These are phyloP conservation scores for Megacollybia marginata DNA, from an alignment of 768 basidiomycete species.

Conservation along the genomic window DNA sequence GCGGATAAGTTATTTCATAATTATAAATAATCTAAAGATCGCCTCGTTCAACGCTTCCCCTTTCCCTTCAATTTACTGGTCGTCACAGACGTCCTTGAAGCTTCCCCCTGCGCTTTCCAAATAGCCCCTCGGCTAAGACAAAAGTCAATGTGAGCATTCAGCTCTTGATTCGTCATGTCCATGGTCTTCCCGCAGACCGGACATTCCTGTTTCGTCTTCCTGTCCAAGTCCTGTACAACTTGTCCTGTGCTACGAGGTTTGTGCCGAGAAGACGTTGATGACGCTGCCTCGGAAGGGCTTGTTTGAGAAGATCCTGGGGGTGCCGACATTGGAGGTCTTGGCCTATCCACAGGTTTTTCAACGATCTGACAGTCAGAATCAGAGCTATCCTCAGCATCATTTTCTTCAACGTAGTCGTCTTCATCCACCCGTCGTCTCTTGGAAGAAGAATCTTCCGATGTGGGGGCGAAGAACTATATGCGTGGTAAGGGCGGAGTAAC, in stretches of 20 bases:
- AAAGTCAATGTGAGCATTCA: slow-evolving; percentile 87
- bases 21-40: no score
- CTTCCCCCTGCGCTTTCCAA: slow-evolving; percentile 49
- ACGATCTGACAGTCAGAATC: slow-evolving; percentile 17
- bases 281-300: background rate
- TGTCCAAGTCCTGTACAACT: background rate
- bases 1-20: no score
- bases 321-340: slow-evolving; percentile 18
- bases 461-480: slow-evolving; percentile 51
- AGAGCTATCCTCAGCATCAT: slow-evolving; percentile 5
- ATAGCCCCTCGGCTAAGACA: slow-evolving; percentile 80
- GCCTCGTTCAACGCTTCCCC: no score
- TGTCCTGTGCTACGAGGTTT: background rate
- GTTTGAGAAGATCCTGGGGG: slow-evolving; percentile 12
- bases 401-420: slow-evolving; percentile 10
- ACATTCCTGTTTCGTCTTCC: slow-evolving; percentile 36
- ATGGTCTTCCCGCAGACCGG: slow-evolving; percentile 65
- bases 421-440: slow-evolving; percentile 32
- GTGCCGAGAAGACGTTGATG: background rate
- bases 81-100: slow-evolving; percentile 17
- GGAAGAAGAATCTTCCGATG: slow-evolving; percentile 21
- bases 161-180: slow-evolving; percentile 61
- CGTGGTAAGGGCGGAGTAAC: background rate
- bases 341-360: slow-evolving; percentile 6
- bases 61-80: background rate